Conservation (phyloP, 345 rosid genomes). For the Citrus trifoliata region DNA sequence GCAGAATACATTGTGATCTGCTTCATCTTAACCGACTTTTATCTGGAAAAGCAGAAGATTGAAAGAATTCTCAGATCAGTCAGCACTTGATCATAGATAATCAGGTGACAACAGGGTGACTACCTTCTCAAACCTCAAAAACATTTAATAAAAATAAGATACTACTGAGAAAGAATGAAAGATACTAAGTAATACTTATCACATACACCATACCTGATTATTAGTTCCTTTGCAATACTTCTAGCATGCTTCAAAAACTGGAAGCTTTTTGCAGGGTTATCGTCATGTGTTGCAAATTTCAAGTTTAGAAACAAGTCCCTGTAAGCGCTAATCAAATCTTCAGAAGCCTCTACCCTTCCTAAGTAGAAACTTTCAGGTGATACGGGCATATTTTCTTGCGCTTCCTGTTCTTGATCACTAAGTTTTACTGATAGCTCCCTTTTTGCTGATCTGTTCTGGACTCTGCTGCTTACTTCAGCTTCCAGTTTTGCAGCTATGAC, state of each 20-base stretch:
- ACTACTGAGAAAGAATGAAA: background rate
- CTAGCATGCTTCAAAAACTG: slow-evolving; percentile 43
- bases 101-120: background rate
- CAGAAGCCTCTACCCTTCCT: slow-evolving; percentile 16
- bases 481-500: slow-evolving; percentile 74
- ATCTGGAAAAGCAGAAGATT: background rate
- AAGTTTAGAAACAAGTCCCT: slow-evolving; percentile 42
- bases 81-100: background rate
- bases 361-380: background rate
- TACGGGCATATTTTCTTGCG: slow-evolving; percentile 10
- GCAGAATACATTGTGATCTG: background rate
- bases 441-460: slow-evolving; percentile 16
- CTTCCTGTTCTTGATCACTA: slow-evolving; percentile 20
- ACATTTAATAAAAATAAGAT: background rate
- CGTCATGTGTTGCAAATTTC: slow-evolving; percentile 35
- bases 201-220: slow-evolving; percentile 12
- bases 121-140: background rate
- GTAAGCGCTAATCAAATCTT: slow-evolving; percentile 30
- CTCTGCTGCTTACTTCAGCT: slow-evolving; percentile 44
- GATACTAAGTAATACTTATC: background rate
- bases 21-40: background rate
- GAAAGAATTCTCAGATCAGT: background rate
- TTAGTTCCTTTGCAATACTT: slow-evolving; percentile 43
- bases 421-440: slow-evolving; percentile 4
- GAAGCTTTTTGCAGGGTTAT: slow-evolving; percentile 31